Percentiles rank a stretch among this genome's conserved stretches.
These are phyloP conservation scores for Houttuynia cordata DNA, from an alignment of 164 flowering plant genomes.

Conservation along the genomic window DNA sequence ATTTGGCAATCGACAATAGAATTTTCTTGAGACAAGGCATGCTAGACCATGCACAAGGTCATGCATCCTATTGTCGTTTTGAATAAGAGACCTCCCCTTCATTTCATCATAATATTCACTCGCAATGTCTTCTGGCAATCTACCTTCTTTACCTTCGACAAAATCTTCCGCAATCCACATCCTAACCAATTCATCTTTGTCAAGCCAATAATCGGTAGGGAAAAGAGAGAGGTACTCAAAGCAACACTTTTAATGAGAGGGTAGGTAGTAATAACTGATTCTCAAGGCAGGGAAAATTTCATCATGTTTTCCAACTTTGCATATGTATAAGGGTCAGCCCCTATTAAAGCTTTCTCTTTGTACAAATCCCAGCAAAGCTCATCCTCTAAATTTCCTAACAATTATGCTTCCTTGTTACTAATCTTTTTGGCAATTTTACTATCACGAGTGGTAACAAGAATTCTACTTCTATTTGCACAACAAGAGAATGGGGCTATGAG, in stretches of 20 bases:
- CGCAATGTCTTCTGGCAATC: background rate
- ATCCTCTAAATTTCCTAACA: background rate
- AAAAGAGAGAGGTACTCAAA: slow-evolving; percentile 10
- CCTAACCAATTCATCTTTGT: slow-evolving; percentile 3
- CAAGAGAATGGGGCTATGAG: background rate
- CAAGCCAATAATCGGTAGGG: slow-evolving; percentile 5
- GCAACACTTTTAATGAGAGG: slow-evolving; percentile 7
- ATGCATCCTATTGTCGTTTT: background rate
- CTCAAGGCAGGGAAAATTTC: slow-evolving; percentile 5
- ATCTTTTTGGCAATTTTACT: slow-evolving; percentile 3
- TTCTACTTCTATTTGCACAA: slow-evolving; percentile 6
- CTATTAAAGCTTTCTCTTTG: background rate
- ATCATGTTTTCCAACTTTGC: background rate
- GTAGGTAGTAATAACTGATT: slow-evolving; percentile 8
- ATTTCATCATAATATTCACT: background rate
- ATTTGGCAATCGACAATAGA: background rate
- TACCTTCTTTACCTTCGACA: background rate
- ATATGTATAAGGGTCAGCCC: background rate
- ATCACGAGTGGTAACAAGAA: slow-evolving; percentile 11
- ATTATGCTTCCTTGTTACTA: background rate
- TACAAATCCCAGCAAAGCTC: slow-evolving; percentile 8
- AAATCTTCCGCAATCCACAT: slow-evolving; percentile 11
- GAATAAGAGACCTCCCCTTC: background rate
- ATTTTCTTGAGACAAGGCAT: background rate
- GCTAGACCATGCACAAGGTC: background rate